Percentiles rank a stretch among this genome's conserved stretches.
These are phyloP conservation scores for Thermochaetoides dissita DNA, from an alignment of 2,329 filamentous ascomycete species.

Conservation along the genomic window DNA sequence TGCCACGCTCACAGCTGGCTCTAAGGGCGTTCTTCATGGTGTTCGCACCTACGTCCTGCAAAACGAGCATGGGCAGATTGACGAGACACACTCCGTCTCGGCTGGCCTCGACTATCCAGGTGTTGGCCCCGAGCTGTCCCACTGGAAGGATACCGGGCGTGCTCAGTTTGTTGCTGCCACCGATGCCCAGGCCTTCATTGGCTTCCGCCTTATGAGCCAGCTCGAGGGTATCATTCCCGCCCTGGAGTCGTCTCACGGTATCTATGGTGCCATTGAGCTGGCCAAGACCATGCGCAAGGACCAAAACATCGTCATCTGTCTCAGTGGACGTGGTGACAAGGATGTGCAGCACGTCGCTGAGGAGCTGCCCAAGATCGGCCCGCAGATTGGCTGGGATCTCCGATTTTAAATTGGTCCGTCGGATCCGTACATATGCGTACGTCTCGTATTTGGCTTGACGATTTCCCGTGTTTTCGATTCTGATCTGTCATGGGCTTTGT, in stretches of 20 bases:
- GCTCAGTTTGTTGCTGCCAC: conserved; percentile 85
- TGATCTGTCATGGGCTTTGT: too few species aligned
- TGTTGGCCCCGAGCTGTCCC: conserved; percentile 80
- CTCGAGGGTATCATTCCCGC: conserved; percentile 95
- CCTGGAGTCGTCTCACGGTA: conserved; percentile 82
- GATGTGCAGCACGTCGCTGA: conserved; percentile 97
- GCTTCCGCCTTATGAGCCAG: conserved; percentile 73
- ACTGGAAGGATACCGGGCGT: conserved; percentile 81
- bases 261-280: conserved; percentile 77
- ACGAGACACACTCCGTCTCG: conserved; percentile 89
- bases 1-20: conserved; percentile 73
- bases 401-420: conserved; percentile 33
- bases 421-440: too few species aligned
- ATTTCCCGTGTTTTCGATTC: too few species aligned
- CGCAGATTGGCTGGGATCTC: conserved; percentile 66
- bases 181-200: conserved; percentile 76
- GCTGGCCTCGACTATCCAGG: conserved; percentile 95
- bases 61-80: conserved; percentile 82
- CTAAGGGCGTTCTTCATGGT: conserved; percentile 87
- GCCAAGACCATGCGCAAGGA: conserved; percentile 85
- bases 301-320: conserved; percentile 82
- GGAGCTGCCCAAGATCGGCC: conserved; percentile 75
- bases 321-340: conserved; percentile 91
- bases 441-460: too few species aligned
- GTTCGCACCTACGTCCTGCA: conserved; percentile 93